Evolutionary conservation across 192 early-diverging fungal species (phyloP).

Genomic region (Phycomyces nitens): DNA sequence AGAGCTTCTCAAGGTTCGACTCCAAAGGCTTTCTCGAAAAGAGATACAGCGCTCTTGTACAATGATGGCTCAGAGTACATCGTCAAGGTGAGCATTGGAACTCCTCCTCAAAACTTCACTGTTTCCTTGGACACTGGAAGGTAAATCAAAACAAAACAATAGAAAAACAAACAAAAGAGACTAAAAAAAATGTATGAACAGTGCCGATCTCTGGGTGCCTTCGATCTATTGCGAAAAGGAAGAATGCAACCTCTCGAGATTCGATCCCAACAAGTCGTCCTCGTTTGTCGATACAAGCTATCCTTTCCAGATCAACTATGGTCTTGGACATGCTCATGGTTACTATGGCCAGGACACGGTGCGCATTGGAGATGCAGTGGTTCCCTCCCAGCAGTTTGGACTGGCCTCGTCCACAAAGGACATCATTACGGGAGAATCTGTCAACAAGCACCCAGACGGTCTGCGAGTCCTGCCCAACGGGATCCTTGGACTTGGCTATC

Average conservation of each 20-base stretch:
- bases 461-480: slow-evolving; percentile 12
- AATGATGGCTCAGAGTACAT: slow-evolving; percentile 28
- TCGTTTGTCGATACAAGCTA: slow-evolving; percentile 11
- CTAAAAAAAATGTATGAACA: slow-evolving; percentile 5
- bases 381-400: slow-evolving; percentile 24
- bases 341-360: slow-evolving; percentile 21
- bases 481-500: slow-evolving; percentile 26
- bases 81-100: slow-evolving; percentile 18
- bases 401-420: slow-evolving; percentile 10
- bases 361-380: neutral
- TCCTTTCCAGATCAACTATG: slow-evolving; percentile 24
- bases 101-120: slow-evolving; percentile 23
- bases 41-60: neutral
- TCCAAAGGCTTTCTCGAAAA: neutral
- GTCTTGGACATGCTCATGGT: slow-evolving; percentile 22
- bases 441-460: neutral
- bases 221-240: slow-evolving; percentile 6
- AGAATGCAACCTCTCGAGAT: slow-evolving; percentile 14
- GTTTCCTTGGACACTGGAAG: slow-evolving; percentile 31
- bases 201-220: slow-evolving; percentile 32
- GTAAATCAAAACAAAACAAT: slow-evolving; percentile 19
- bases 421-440: slow-evolving; percentile 3
- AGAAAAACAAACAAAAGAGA: no score
- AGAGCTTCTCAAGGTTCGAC: neutral
- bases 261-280: slow-evolving; percentile 22